phyloP scores from a whole-genome alignment of 192 early-diverging fungal species.

The Dissophora globulifera region DNA sequence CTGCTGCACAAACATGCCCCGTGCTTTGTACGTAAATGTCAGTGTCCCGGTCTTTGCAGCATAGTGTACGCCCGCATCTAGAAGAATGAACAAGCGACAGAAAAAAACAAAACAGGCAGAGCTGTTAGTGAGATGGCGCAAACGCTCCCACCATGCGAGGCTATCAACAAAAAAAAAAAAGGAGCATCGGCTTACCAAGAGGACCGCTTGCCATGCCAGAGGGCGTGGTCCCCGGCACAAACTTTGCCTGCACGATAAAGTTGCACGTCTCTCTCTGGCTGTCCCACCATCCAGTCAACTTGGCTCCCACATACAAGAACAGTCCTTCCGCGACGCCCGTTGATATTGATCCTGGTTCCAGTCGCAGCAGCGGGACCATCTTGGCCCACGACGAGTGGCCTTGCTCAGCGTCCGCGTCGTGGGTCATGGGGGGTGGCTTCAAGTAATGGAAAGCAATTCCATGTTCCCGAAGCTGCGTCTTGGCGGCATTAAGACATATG shows the following conservation, averaged over 20 bases:
- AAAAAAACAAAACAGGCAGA: no score
- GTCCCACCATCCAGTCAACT: slow-evolving; percentile 51
- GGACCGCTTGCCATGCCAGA: slow-evolving; percentile 27
- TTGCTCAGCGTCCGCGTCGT: background rate
- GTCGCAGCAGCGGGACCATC: slow-evolving; percentile 29
- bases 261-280: slow-evolving; percentile 44
- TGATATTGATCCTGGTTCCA: slow-evolving; percentile 35
- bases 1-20: slow-evolving; percentile 34
- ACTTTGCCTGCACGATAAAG: slow-evolving; percentile 48
- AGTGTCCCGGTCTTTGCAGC: slow-evolving; percentile 15
- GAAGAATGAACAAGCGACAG: background rate
- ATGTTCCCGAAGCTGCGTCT: slow-evolving; percentile 26
- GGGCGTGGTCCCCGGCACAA: slow-evolving; percentile 17
- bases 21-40: slow-evolving; percentile 39
- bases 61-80: slow-evolving; percentile 24
- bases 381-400: background rate
- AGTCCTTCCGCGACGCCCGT: slow-evolving; percentile 22
- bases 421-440: background rate
- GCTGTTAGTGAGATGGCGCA: no score
- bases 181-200: no score
- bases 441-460: slow-evolving; percentile 27
- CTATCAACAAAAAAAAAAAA: no score
- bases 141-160: no score
- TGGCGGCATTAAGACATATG: slow-evolving; percentile 35
- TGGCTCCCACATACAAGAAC: slow-evolving; percentile 39